These are phyloP conservation scores for Pichia thaimueangensis DNA, from an alignment of 805 yeast species.

Conservation along the genomic window DNA sequence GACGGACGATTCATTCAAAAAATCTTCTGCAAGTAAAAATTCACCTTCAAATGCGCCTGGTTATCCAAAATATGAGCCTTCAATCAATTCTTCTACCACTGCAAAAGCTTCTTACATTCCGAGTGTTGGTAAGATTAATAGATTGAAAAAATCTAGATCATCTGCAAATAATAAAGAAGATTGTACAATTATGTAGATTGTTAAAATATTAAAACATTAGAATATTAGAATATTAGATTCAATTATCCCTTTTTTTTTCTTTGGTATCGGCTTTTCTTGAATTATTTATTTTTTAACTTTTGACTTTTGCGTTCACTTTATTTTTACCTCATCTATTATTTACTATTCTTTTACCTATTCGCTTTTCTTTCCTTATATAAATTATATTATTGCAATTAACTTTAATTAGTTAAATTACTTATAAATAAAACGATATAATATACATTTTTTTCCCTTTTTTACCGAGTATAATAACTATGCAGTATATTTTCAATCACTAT, in stretches of 20 bases:
- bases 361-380: no score
- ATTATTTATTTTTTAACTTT: no score
- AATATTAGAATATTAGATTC: no score
- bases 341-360: no score
- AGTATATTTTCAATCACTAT: conserved; percentile 7
- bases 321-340: no score
- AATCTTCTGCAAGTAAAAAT: background rate
- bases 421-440: no score
- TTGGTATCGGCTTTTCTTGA: no score
- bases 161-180: conserved; percentile 20
- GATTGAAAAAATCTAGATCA: conserved; percentile 13
- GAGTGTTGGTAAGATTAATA: conserved; percentile 11
- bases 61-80: background rate
- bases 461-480: conserved; percentile 12
- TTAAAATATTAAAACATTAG: no score
- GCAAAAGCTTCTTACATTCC: conserved; percentile 7
- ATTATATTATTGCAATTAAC: no score
- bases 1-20: background rate
- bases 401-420: no score
- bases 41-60: background rate
- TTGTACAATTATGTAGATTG: conserved; percentile 29
- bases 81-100: background rate
- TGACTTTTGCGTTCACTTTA: no score
- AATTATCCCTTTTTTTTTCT: no score
- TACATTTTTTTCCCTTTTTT: background rate